Conservation (phyloP, 169 alveolate species). For the Neospora caninum region DNA sequence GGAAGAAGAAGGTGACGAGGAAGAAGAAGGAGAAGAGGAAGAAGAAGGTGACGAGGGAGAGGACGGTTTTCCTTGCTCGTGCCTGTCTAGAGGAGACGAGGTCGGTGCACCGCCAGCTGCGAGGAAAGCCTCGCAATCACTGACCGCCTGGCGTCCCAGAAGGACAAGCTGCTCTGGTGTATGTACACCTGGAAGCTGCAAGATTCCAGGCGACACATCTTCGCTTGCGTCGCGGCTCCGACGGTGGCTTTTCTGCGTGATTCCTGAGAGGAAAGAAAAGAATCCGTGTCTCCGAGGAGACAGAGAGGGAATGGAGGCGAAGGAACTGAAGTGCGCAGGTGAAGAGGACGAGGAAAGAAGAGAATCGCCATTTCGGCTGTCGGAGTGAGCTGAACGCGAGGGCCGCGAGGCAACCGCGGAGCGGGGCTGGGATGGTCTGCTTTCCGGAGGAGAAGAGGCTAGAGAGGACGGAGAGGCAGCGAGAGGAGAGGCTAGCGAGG, state of each 20-base stretch:
- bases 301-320: not conserved
- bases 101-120: slow-evolving; percentile 20
- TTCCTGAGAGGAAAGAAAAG: not conserved
- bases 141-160: slow-evolving; percentile 24
- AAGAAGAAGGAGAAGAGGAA: not conserved
- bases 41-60: not conserved
- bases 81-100: not conserved
- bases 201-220: slow-evolving; percentile 4
- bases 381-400: too few species aligned
- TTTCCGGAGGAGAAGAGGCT: too few species aligned
- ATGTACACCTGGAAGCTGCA: slow-evolving; percentile 58
- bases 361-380: too few species aligned
- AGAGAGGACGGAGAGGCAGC: too few species aligned
- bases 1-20: not conserved
- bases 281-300: not conserved
- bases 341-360: not conserved
- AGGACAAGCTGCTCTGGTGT: slow-evolving; percentile 52
- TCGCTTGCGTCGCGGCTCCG: not conserved
- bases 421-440: too few species aligned
- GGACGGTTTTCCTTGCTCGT: not conserved
- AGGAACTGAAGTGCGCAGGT: not conserved
- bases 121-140: slow-evolving; percentile 27
- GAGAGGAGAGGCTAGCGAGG: too few species aligned
- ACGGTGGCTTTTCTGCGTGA: not conserved
- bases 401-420: too few species aligned